Percentiles rank a stretch among this genome's conserved stretches.
phyloP scores from a whole-genome alignment of 495 filamentous ascomycete species.

The Penicillium lagena region DNA sequence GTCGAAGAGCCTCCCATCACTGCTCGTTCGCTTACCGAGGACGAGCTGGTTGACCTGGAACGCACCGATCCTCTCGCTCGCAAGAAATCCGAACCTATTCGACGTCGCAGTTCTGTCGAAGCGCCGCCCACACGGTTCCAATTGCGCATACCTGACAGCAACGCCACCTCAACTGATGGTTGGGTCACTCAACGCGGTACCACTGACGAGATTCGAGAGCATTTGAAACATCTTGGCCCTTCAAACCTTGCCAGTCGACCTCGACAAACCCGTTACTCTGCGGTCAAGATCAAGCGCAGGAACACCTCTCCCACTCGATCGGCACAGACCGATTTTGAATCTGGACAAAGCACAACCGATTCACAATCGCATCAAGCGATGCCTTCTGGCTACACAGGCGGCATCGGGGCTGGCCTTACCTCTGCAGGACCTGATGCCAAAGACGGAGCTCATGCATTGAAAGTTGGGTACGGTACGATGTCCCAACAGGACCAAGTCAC shows the following conservation, averaged over 20 bases:
- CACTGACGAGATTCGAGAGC: constrained; percentile 64
- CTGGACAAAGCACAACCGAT: constrained; percentile 21
- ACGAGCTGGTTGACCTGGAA: constrained; percentile 31
- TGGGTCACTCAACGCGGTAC: constrained; percentile 32
- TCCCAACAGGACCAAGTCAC: constrained; percentile 5
- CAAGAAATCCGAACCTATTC: constrained; percentile 4
- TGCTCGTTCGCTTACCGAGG: constrained; percentile 17
- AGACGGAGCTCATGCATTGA: constrained; percentile 63
- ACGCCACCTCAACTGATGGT: constrained; percentile 17
- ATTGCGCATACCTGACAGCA: constrained; percentile 27
- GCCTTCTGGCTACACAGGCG: constrained; percentile 31
- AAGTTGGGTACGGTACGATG: constrained; percentile 60
- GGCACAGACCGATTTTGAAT: constrained; percentile 31
- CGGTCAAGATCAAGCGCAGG: constrained; percentile 82
- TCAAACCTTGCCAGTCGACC: constrained; percentile 85
- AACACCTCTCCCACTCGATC: constrained; percentile 39
- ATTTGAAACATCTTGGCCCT: constrained; percentile 85
- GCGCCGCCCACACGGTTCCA: constrained; percentile 43
- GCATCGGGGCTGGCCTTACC: constrained; percentile 44
- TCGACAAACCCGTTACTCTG: constrained; percentile 73
- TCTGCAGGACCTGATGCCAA: constrained; percentile 50
- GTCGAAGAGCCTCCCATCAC: constrained; percentile 40
- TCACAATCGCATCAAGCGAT: constrained; percentile 14
- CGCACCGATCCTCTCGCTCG: constrained; percentile 9
- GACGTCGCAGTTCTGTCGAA: constrained; percentile 44